Conservation (phyloP, 768 basidiomycete species). For the Lactarius trivialis region DNA sequence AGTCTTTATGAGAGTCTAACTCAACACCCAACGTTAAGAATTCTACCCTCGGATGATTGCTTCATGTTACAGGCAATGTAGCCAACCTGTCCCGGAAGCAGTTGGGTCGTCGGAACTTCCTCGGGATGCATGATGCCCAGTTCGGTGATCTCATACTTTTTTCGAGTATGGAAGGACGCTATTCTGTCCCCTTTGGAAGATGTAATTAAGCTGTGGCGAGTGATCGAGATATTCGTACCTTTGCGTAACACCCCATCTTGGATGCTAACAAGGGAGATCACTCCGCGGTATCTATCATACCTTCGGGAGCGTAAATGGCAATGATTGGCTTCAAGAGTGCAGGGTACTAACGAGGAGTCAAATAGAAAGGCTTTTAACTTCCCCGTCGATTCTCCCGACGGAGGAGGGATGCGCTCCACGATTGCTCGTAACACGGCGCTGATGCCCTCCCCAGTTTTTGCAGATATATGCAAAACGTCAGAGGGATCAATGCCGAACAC, state of each 20-base stretch:
- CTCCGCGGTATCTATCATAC: constrained; percentile 93
- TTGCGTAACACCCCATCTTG: constrained; percentile 75
- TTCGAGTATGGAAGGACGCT: constrained; percentile 73
- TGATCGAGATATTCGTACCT: constrained; percentile 39
- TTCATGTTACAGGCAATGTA: constrained; percentile 97
- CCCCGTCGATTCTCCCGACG: constrained; percentile 43
- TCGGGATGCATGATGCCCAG: constrained; percentile 88
- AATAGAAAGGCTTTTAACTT: constrained; percentile 84
- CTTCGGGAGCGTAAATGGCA: constrained; percentile 36
- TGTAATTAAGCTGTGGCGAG: not conserved
- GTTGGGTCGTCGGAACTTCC: constrained; percentile 62
- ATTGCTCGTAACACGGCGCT: constrained; percentile 73
- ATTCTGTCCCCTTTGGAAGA: constrained; percentile 74
- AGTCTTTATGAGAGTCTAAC: constrained; percentile 4
- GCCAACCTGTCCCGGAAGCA: constrained; percentile 79
- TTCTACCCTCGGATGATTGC: constrained; percentile 81
- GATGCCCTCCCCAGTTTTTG: constrained; percentile 87
- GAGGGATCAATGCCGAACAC: constrained; percentile 74
- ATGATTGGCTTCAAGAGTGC: constrained; percentile 1
- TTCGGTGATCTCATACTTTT: constrained; percentile 84
- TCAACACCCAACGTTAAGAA: not conserved
- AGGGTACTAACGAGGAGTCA: constrained; percentile 70
- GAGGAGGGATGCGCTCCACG: constrained; percentile 79
- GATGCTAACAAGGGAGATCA: constrained; percentile 84
- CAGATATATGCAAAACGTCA: constrained; percentile 76